phyloP scores from a whole-genome alignment of 176 grass and related monocot genomes.

The Eleusine coracana region DNA sequence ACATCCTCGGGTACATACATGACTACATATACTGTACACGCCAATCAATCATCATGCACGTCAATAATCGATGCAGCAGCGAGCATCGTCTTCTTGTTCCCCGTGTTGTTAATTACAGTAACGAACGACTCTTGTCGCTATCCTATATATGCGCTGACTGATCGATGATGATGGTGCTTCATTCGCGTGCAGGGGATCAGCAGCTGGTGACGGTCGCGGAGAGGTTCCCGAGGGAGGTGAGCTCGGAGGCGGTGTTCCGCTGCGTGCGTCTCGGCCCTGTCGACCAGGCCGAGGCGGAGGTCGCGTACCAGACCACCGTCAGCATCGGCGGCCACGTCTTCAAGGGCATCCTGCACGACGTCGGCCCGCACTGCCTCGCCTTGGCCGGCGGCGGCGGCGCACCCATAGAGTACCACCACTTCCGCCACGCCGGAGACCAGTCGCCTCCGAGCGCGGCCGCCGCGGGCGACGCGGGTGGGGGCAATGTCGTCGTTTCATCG shows the following conservation, averaged over 20 bases:
- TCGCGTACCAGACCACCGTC: constrained; percentile 84
- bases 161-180: not conserved
- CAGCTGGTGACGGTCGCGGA: constrained; percentile 55
- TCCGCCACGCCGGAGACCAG: constrained; percentile 54
- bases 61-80: not conserved
- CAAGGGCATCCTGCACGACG: constrained; percentile 91
- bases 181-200: constrained; percentile 41
- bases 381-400: not conserved
- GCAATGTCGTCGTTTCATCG: constrained; percentile 56
- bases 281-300: constrained; percentile 75
- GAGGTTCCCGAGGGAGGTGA: constrained; percentile 79
- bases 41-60: not conserved
- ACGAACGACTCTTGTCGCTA: not conserved
- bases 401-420: constrained; percentile 50
- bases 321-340: constrained; percentile 91
- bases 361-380: constrained; percentile 53
- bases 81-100: not conserved
- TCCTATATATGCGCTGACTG: too few species aligned
- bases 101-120: not conserved
- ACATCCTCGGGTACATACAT: constrained; percentile 64
- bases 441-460: constrained; percentile 48
- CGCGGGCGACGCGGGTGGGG: constrained; percentile 36
- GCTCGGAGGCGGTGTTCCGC: constrained; percentile 85
- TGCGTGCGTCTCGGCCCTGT: constrained; percentile 73
- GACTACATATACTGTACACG: constrained; percentile 5